Percentiles rank a stretch among this genome's conserved stretches.
These are phyloP conservation scores for Zopfochytrium polystomum DNA, from an alignment of 371 early-diverging fungal species.

Conservation along the genomic window DNA sequence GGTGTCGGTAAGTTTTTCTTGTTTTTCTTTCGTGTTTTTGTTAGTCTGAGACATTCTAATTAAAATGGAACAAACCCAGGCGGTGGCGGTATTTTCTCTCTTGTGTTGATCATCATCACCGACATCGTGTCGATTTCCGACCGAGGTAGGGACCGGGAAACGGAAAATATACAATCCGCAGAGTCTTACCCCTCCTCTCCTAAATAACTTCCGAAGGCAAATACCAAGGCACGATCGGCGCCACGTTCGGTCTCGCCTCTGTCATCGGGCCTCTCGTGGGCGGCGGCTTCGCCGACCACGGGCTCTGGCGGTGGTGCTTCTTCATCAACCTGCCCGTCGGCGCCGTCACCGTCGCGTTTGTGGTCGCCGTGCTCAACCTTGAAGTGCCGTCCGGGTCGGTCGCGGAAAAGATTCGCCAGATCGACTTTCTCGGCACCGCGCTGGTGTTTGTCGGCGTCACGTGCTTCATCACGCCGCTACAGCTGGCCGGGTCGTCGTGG, in stretches of 20 bases:
- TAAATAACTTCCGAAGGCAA: too few species aligned
- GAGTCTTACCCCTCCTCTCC: too few species aligned
- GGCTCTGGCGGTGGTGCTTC: slow-evolving; percentile 35
- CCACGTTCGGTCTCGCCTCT: slow-evolving; percentile 35
- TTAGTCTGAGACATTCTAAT: too few species aligned
- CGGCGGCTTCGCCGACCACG: slow-evolving; percentile 29
- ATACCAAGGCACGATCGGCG: slow-evolving; percentile 39
- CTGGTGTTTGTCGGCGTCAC: slow-evolving; percentile 19
- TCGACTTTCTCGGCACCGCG: slow-evolving; percentile 55
- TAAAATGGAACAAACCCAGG: too few species aligned
- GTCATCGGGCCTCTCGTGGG: slow-evolving; percentile 40
- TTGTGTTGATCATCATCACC: slow-evolving; percentile 20
- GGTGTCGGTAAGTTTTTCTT: too few species aligned
- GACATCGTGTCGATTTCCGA: slow-evolving; percentile 37
- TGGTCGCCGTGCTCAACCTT: slow-evolving; percentile 42
- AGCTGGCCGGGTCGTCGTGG: slow-evolving; percentile 29
- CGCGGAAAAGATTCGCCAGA: not conserved
- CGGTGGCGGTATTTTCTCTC: slow-evolving; percentile 29
- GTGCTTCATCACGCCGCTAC: slow-evolving; percentile 32
- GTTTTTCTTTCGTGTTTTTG: too few species aligned
- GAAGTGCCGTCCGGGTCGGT: not conserved
- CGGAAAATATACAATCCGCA: too few species aligned
- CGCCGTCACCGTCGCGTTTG: slow-evolving; percentile 34
- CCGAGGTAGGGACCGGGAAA: too few species aligned
- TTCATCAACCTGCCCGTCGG: slow-evolving; percentile 45